Evolutionary conservation across 768 basidiomycete species (phyloP), one percentile per base, ranked within the genome.

Genomic region (Leucocoprinus sp.): DNA sequence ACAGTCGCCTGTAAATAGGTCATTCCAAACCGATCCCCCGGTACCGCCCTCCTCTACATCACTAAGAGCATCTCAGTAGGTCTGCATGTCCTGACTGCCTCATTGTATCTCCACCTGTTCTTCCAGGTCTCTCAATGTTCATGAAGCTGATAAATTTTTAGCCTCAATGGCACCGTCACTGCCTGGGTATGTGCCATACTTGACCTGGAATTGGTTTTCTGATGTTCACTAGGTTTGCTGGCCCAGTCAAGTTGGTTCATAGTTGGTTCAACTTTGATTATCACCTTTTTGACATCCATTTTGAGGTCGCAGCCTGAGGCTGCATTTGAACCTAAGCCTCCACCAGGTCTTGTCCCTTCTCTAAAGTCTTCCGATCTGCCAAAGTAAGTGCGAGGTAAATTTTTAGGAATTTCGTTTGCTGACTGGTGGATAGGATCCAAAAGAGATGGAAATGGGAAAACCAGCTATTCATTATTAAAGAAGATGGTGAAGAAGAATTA

Each of bases 391-490:
- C 12, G 7, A 38, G 17, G 22, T 11, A 17, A 19, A 18, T 42
- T 12, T 11, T 15, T 8, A 24, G 12, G n/a, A 24, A 17, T 29
- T 4, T 24, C 15, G 4, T 35, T 37, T 14, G 26, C 11, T 11
- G 9, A 15, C 36, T 11, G 23, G 6, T 31, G 4, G 14, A 11
- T 45, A 83, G 81, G 51, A 74, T 78, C 31, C 66, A 65, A 17
- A 78, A 76, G 55, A 74, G 74, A 43, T 86, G 76, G 76, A 77
- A 68, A 51, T 85, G 84, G 84, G 62, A 67, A 28, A 83, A 82
- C 18, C 62, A 73, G 17, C 62, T 84, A 22, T 67, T 69, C 43
- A 64, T 74, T 17, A 64, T 64, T 19, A 59, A 60, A 2, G 58
- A 61, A 9, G 59, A 57, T 4, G 63, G 62, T 17, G 59, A 61